Conservation (phyloP, 2,329 filamentous ascomycete genomes). For the Alternaria arborescens region DNA sequence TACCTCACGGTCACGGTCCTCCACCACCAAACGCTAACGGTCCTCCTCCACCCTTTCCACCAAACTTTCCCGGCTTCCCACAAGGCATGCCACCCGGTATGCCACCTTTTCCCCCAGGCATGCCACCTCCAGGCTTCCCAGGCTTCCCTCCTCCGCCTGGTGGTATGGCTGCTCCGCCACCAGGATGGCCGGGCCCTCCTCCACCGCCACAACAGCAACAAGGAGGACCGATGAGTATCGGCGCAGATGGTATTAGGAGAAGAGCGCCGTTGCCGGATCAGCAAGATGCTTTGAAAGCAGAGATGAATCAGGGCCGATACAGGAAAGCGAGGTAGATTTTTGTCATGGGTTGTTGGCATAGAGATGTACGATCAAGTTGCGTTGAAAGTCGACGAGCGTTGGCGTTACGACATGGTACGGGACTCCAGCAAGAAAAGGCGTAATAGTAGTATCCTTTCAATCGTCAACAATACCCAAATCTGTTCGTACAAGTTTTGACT, state of each 20-base stretch:
- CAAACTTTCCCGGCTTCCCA: constrained; percentile 37
- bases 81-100: constrained; percentile 32
- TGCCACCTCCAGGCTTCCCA: constrained; percentile 37
- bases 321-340: constrained; percentile 38
- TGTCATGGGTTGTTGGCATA: not conserved
- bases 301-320: constrained; percentile 70
- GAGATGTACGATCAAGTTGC: not conserved
- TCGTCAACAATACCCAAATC: constrained; percentile 1
- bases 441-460: not conserved
- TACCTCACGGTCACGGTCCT: constrained; percentile 35
- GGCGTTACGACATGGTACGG: not conserved
- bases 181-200: constrained; percentile 15
- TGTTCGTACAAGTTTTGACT: not conserved
- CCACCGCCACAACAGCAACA: constrained; percentile 35
- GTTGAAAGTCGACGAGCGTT: constrained; percentile 1
- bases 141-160: constrained; percentile 28
- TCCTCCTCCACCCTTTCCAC: constrained; percentile 38
- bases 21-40: constrained; percentile 27
- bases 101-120: constrained; percentile 30
- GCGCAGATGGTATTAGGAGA: constrained; percentile 34
- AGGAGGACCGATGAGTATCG: constrained; percentile 26
- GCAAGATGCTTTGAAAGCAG: constrained; percentile 79
- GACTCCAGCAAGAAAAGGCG: not conserved
- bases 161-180: constrained; percentile 24
- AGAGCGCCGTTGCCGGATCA: constrained; percentile 81